Conservation (phyloP, 148 eudicot species). For the Rhododendron vialii region DNA sequence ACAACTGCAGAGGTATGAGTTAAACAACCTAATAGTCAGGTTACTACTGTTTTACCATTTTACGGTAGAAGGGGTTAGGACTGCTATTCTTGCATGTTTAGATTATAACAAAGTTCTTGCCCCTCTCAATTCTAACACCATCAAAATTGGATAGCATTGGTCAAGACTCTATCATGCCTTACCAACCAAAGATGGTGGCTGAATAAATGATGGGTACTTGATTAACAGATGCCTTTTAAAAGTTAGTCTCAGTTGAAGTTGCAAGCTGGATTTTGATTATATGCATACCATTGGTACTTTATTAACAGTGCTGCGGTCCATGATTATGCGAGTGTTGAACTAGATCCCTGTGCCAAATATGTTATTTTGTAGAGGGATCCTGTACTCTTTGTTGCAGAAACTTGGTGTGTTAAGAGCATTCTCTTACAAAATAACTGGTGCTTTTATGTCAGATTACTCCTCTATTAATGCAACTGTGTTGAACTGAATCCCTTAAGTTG, state of each 20-base stretch:
- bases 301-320: not conserved
- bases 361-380: not conserved
- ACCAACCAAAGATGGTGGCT: no score
- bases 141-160: not conserved
- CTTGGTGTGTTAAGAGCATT: not conserved
- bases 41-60: not conserved
- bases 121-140: not conserved
- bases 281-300: not conserved
- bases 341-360: not conserved
- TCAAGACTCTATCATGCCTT: no score
- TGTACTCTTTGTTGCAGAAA: not conserved
- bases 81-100: not conserved
- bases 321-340: not conserved
- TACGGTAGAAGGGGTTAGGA: not conserved
- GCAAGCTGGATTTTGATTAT: not conserved
- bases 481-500: not conserved
- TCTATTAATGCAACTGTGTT: not conserved
- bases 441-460: not conserved
- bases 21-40: not conserved
- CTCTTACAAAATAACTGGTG: not conserved
- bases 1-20: slow-evolving; percentile 86
- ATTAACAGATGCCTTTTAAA: not conserved
- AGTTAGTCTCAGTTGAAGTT: not conserved
- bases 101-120: not conserved
- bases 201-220: no score